Evolutionary conservation across 1,139 yeast genomes (phyloP).

Genomic region (Eremothecium cymbalariae): DNA sequence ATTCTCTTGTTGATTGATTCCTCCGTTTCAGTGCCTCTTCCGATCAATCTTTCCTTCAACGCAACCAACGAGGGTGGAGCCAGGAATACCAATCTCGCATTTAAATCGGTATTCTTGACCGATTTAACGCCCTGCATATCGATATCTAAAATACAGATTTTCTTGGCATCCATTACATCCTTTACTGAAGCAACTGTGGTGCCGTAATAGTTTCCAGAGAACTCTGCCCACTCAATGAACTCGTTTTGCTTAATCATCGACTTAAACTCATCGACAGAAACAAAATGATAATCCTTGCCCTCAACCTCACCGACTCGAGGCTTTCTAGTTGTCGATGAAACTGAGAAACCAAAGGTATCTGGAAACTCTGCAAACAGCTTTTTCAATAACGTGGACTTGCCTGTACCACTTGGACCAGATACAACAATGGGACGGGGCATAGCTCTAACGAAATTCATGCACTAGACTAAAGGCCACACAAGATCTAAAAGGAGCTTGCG

Average conservation of each 20-base stretch:
- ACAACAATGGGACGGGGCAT: conserved; percentile 76
- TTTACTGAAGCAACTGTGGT: conserved; percentile 81
- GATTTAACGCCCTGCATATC: conserved; percentile 98
- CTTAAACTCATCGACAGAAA: conserved; percentile 70
- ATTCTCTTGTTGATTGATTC: conserved; percentile 80
- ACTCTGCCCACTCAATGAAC: conserved; percentile 96
- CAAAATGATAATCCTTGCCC: conserved; percentile 86
- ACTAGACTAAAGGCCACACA: no score
- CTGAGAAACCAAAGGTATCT: conserved; percentile 81
- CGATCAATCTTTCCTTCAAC: conserved; percentile 62
- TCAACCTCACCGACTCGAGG: conserved; percentile 89
- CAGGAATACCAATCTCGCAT: conserved; percentile 78
- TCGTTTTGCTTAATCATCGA: conserved; percentile 60
- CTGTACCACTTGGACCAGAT: conserved; percentile 97
- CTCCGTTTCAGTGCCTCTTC: conserved; percentile 90
- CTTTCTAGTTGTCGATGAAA: conserved; percentile 84
- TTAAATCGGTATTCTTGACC: conserved; percentile 71
- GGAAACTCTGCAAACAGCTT: conserved; percentile 87
- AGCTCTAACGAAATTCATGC: conserved; percentile 8
- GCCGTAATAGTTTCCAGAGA: conserved; percentile 95
- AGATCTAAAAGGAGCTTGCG: no score
- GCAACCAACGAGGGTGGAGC: conserved; percentile 89
- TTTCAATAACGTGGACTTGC: conserved; percentile 89
- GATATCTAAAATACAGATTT: conserved; percentile 83
- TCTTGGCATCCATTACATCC: conserved; percentile 44